Base-by-base conservation (phyloP, 768 basidiomycete species). In the Pisolithus marmoratus region DNA sequence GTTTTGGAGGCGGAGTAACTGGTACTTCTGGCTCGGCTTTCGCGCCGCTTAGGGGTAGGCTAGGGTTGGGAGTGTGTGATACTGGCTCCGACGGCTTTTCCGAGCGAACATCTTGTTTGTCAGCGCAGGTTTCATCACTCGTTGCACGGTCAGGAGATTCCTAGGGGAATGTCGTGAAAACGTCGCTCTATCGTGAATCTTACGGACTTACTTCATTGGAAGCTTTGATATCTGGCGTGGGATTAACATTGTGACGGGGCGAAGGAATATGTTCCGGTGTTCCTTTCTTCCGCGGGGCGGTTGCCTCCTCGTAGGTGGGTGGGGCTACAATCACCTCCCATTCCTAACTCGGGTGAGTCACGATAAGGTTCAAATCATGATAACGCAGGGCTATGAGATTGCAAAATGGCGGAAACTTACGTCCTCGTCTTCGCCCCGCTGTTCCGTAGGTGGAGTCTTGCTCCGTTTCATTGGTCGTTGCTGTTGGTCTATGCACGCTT, bases 381-480 rank as follows among this genome's bases (percentile, higher is more conserved):
- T 41, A 41, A 41, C 40, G 22, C 40, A 37, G 19, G 22, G 22
- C 51, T 24, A 31, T 37, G 19, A n/a, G 20, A 27, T 15, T 37
- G 20, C 17, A 53, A n/a, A 36, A 51, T 31, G 11, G 8, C 34
- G 17, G 37, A 46, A 49, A 60, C 66, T 53, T 48, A 65, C 63
- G 51, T 63, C 64, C 15, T 58, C 70, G 50, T 63, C 65, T 23
- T 59, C 55, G 15, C 58, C 51, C 14, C 58, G 62, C 36, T 56
- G 58, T 50, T 72, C 67, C 11, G 58, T 47, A 17, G 75, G 70
- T n/a, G 75, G 75, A 34, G 76, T 77, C 62, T 59, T 72, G 62
- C 67, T 76, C 54, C 74, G 55, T 37, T 68, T 68, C 60, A 67
- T 53, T 45, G 67, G 65, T 1, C 51, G 63, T 6, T 55, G 53